Evolutionary conservation across 1,139 yeast genomes (phyloP).

Genomic region (Pichia sp.): DNA sequence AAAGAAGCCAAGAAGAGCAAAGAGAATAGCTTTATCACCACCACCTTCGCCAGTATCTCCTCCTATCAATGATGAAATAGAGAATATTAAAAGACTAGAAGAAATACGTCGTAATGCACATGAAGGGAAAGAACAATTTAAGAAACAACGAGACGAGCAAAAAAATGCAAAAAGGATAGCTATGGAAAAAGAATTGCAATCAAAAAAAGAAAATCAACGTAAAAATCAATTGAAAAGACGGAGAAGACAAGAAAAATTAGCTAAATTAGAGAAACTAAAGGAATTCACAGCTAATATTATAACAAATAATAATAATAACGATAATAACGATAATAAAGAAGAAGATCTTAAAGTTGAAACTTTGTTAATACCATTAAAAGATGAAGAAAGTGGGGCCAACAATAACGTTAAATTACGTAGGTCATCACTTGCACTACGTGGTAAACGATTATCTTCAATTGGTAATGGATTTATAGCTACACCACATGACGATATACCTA

Average conservation of each 20-base stretch:
- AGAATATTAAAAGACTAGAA: background rate
- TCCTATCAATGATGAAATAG: background rate
- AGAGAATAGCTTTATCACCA: background rate
- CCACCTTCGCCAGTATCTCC: background rate
- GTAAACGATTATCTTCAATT: constrained; percentile 66
- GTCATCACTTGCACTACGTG: constrained; percentile 50
- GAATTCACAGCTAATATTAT: constrained; percentile 4
- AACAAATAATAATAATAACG: background rate
- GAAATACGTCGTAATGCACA: background rate
- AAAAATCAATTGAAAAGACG: background rate
- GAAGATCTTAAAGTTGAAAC: constrained; percentile 3
- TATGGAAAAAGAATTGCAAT: background rate
- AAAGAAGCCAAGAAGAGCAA: constrained; percentile 1
- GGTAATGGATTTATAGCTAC: constrained; percentile 67
- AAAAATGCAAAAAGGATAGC: too few relatives aligned
- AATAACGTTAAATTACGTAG: constrained; percentile 31
- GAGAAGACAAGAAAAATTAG: constrained; percentile 2
- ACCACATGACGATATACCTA: constrained; percentile 60
- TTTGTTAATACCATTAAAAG: constrained; percentile 8
- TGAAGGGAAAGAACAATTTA: constrained; percentile 4
- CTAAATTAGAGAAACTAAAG: constrained; percentile 7
- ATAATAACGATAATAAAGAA: background rate
- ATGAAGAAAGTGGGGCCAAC: background rate
- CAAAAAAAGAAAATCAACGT: background rate
- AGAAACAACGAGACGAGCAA: background rate